Evolutionary conservation across 257 asterid species (phyloP), one percentile per base, ranked within the genome.

Genomic region (Parsonsia alboflavescens): DNA sequence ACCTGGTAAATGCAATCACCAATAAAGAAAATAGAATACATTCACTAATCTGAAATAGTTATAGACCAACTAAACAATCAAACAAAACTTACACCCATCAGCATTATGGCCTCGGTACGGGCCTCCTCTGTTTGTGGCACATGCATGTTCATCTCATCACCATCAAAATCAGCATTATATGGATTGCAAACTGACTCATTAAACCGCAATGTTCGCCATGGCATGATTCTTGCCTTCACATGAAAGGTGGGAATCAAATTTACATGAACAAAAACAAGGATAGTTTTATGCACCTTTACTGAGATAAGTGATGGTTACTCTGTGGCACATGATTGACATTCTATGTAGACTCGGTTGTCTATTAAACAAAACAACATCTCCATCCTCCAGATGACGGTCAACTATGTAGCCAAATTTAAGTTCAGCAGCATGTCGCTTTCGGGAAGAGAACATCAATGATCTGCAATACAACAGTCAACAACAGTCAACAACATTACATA

Each of bases 111-210:
- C 90, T 94, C 97, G 4, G 97, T 87, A 17, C 99, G 96, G 17
- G 97, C 97, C 87, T 94, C 97, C 82, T 89, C 97, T 41, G 97
- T 94, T 83, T 94, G 99, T 71, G 99, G 99, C 72, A 92, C 99
- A 82, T 94, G 97, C 97, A 94, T 89, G 82, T 92, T 94, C 99
- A 94, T 94, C 92, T 94, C 99, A 80, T 94, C 99, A 71, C 99
- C 99, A 85, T 94, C 99, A 80, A 94, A 94, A 85, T 94, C 99
- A 54, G 98, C 98, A 83, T 94, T 94, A 76, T 94, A 94, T 42
- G 99, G 99, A 72, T 94, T 94, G 86, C 99, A 94, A 82, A 94
- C 97, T 72, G 99, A 94, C 82, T 94, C 99, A 75, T 94, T 94
- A 80, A 94, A 94, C 80, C 98, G 84, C 85, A 94, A 83, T 75